These are phyloP conservation scores for Cornus florida DNA, from an alignment of 148 eudicot species.

Conservation along the genomic window DNA sequence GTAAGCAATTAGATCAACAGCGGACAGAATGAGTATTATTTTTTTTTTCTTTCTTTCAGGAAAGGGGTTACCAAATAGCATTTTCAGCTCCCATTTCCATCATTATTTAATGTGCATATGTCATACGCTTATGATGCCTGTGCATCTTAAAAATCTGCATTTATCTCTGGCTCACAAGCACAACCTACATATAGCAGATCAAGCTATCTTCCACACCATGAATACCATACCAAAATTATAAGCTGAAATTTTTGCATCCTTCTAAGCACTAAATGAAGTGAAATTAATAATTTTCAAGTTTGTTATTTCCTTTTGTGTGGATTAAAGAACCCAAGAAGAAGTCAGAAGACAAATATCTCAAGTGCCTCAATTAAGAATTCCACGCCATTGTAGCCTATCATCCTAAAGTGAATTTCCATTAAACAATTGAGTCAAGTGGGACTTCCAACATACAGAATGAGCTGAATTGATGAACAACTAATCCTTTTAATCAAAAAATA, in stretches of 20 bases:
- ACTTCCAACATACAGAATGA: background rate
- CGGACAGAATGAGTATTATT: background rate
- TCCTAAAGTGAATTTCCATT: background rate
- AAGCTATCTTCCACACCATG: background rate
- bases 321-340: background rate
- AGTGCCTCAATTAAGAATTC: background rate
- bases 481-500: background rate
- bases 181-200: too few relatives aligned
- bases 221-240: background rate
- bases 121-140: background rate
- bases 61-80: background rate
- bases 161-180: background rate
- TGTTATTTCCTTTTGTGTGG: too few relatives aligned
- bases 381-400: too few relatives aligned
- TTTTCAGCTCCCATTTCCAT: background rate
- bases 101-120: too few relatives aligned
- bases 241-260: background rate
- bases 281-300: background rate
- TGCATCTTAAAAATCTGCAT: background rate
- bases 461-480: background rate
- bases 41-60: too few relatives aligned
- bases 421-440: background rate
- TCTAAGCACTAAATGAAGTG: background rate
- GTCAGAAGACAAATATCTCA: background rate
- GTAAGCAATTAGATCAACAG: background rate